Conservation (phyloP, 768 basidiomycete genomes). For the Naganishia antarctica region DNA sequence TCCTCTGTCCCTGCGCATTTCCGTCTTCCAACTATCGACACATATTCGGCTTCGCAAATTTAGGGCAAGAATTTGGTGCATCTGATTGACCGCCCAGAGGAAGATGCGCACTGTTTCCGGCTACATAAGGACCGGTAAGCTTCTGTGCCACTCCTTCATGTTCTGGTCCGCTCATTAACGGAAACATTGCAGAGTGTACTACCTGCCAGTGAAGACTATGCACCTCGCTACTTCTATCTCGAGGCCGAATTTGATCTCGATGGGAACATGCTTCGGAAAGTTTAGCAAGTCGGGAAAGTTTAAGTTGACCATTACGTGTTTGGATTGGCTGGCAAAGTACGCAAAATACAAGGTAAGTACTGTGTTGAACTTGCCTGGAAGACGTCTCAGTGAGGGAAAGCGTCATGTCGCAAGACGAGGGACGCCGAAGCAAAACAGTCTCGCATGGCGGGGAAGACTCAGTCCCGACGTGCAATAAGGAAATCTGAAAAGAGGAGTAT, state of each 20-base stretch:
- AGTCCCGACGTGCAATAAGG: no score
- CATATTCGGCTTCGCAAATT: background rate
- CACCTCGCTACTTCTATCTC: slow-evolving; percentile 86
- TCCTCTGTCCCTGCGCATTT: no score
- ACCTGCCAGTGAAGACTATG: slow-evolving; percentile 92
- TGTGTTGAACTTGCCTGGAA: no score
- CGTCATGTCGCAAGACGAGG: background rate
- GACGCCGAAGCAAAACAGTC: no score
- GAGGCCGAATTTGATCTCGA: slow-evolving; percentile 79
- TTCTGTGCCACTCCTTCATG: background rate
- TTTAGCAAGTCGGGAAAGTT: slow-evolving; percentile 97
- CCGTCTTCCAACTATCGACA: no score
- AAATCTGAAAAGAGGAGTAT: no score
- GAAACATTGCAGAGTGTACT: slow-evolving; percentile 61
- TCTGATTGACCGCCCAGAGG: slow-evolving; percentile 83
- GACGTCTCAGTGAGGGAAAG: no score
- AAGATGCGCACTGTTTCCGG: slow-evolving; percentile 88
- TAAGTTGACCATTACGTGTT: slow-evolving; percentile 87
- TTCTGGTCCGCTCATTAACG: background rate
- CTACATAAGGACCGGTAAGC: slow-evolving; percentile 74
- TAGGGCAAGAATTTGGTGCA: slow-evolving; percentile 95
- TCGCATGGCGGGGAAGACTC: no score
- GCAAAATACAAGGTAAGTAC: slow-evolving; percentile 87
- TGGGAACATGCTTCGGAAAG: slow-evolving; percentile 96
- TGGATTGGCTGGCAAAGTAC: slow-evolving; percentile 91